phyloP scores from a whole-genome alignment of 1,139 yeast genomes.

The Suzukiozyma palmioleophila region DNA sequence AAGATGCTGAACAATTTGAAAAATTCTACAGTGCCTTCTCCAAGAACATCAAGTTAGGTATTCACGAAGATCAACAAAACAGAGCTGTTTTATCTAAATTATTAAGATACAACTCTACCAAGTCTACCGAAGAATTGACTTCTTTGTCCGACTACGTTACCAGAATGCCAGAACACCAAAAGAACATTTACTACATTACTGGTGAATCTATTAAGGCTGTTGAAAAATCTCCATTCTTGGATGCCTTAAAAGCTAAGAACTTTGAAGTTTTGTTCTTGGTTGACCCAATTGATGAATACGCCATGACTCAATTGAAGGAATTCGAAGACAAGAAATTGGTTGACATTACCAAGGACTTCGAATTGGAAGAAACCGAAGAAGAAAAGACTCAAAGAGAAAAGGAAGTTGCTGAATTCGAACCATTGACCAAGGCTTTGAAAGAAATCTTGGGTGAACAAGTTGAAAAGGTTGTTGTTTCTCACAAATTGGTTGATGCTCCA shows the following conservation, averaged over 20 bases:
- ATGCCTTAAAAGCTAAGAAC: constrained; percentile 96
- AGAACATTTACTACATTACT: constrained; percentile 98
- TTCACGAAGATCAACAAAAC: constrained; percentile 99
- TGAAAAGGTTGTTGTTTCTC: constrained; percentile 98
- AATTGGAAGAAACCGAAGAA: constrained; percentile 97
- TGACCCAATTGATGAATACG: constrained; percentile 99
- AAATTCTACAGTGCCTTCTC: constrained; percentile 98
- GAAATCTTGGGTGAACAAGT: constrained; percentile 97
- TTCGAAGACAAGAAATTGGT: constrained; percentile 98
- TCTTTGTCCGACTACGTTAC: constrained; percentile 96
- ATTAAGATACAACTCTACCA: constrained; percentile 95
- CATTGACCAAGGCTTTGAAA: constrained; percentile 92
- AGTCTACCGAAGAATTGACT: constrained; percentile 89
- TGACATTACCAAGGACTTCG: constrained; percentile 98
- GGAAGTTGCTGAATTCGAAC: constrained; percentile 89
- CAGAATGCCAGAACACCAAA: constrained; percentile 99
- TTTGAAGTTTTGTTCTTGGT: constrained; percentile 96
- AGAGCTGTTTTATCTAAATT: constrained; percentile 93
- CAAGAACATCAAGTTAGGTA: constrained; percentile 98
- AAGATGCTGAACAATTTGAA: constrained; percentile 97
- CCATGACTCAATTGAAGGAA: constrained; percentile 98
- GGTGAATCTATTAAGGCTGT: constrained; percentile 98
- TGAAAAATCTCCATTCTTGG: constrained; percentile 99
- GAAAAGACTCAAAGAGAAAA: constrained; percentile 92
- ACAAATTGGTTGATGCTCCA: constrained; percentile 96